These are phyloP conservation scores for Aquanectria penicillioides DNA, from an alignment of 2,329 filamentous ascomycete genomes.

Conservation along the genomic window DNA sequence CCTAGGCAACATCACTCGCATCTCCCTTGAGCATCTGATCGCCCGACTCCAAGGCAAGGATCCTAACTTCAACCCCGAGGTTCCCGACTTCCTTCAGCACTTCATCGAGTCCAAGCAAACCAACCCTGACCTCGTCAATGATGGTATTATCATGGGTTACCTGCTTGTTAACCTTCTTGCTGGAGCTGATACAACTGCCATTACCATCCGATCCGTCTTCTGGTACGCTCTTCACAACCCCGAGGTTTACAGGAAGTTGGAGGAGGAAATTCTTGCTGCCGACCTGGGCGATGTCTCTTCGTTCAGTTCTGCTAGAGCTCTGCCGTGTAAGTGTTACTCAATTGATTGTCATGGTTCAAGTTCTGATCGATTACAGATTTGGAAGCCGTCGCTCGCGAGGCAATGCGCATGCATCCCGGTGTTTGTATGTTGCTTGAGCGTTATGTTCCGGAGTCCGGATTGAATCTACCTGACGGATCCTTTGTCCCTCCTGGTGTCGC, in stretches of 20 bases:
- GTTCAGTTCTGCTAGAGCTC: constrained; percentile 25
- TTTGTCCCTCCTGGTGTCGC: constrained; percentile 48
- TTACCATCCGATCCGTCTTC: constrained; percentile 47
- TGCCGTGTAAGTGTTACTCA: constrained; percentile 21
- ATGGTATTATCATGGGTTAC: constrained; percentile 49
- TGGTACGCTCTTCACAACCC: constrained; percentile 51
- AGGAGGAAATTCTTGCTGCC: constrained; percentile 22
- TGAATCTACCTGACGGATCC: constrained; percentile 46
- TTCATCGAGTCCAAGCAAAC: constrained; percentile 48
- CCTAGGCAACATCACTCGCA: constrained; percentile 31
- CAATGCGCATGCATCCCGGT: constrained; percentile 57
- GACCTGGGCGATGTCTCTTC: constrained; percentile 25
- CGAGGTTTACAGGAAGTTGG: constrained; percentile 34
- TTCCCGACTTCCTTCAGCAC: constrained; percentile 46
- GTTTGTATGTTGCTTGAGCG: constrained; percentile 58
- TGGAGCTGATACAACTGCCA: constrained; percentile 50
- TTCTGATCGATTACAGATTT: constrained; percentile 36
- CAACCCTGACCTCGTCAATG: constrained; percentile 49
- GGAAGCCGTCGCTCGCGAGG: constrained; percentile 59
- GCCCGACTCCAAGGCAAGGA: constrained; percentile 34
- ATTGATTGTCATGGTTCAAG: background rate
- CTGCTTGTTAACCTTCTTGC: constrained; percentile 47
- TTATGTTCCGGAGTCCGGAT: constrained; percentile 52
- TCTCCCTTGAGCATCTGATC: constrained; percentile 29
- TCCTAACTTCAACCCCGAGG: constrained; percentile 29